phyloP scores from a whole-genome alignment of 176 grass and related monocot genomes.

The Phoenix dactylifera region DNA sequence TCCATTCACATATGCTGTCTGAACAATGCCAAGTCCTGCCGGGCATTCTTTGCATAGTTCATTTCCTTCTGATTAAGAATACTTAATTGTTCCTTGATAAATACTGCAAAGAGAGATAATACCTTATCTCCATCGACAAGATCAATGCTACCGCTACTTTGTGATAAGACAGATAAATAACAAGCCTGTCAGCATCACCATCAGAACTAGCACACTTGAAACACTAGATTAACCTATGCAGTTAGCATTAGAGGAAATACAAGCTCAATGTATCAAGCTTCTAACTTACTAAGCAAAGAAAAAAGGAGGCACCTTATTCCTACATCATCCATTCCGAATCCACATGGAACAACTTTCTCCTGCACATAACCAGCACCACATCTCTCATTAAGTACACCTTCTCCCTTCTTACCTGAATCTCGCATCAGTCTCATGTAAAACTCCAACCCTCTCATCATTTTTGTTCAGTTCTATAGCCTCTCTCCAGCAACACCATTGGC shows the following conservation, averaged over 20 bases:
- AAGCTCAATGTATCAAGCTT: background rate
- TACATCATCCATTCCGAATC: constrained; percentile 48
- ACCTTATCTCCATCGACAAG: constrained; percentile 92
- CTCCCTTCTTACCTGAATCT: constrained; percentile 64
- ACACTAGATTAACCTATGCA: constrained; percentile 23
- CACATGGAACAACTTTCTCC: constrained; percentile 60
- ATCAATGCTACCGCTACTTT: constrained; percentile 49
- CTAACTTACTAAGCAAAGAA: background rate
- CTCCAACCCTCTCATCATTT: constrained; percentile 39
- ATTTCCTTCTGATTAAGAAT: constrained; percentile 32
- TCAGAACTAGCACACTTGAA: constrained; percentile 93
- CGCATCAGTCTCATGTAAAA: constrained; percentile 27
- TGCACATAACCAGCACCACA: constrained; percentile 96
- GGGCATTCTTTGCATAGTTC: constrained; percentile 25
- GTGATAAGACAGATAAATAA: constrained; percentile 56
- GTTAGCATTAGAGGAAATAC: constrained; percentile 5
- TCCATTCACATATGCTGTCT: constrained; percentile 96
- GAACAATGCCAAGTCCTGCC: constrained; percentile 57
- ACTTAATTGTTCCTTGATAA: constrained; percentile 72
- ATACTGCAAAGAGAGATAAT: constrained; percentile 74
- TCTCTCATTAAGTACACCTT: constrained; percentile 81
- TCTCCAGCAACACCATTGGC: constrained; percentile 83
- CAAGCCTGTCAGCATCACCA: constrained; percentile 83
- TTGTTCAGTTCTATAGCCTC: constrained; percentile 54
- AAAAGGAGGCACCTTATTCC: constrained; percentile 34